Evolutionary conservation across 108 stramenopile species (phyloP).

Genomic region (Heterococcus sp.): DNA sequence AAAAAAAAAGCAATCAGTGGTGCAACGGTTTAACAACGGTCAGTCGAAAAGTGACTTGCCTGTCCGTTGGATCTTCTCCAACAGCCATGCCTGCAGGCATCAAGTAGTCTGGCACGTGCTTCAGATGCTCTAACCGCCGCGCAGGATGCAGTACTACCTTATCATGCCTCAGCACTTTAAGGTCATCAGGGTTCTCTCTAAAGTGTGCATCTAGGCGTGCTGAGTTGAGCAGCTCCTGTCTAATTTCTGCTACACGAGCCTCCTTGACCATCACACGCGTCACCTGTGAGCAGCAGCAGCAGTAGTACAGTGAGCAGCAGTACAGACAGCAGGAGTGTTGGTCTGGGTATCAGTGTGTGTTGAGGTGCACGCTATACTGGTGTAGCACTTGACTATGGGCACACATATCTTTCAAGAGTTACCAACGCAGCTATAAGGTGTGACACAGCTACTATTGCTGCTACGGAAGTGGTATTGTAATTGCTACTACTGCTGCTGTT

Average conservation of each 20-base stretch:
- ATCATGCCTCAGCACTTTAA: slow-evolving; percentile 53
- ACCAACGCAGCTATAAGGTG: background rate
- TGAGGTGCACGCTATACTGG: background rate
- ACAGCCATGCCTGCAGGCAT: slow-evolving; percentile 84
- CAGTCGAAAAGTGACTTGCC: background rate
- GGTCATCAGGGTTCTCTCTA: slow-evolving; percentile 75
- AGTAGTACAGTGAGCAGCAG: background rate
- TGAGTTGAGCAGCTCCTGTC: slow-evolving; percentile 88
- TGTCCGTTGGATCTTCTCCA: slow-evolving; percentile 60
- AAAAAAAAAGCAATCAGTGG: background rate
- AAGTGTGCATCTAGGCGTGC: slow-evolving; percentile 86
- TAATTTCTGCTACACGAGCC: slow-evolving; percentile 84
- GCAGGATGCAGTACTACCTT: slow-evolving; percentile 53
- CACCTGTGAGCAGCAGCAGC: slow-evolving; percentile 56
- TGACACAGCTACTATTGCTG: background rate
- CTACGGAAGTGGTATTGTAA: background rate
- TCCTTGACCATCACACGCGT: slow-evolving; percentile 78
- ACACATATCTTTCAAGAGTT: background rate
- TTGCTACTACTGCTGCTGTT: too few species aligned
- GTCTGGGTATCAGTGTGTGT: background rate
- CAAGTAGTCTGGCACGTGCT: slow-evolving; percentile 89
- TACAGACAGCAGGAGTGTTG: background rate
- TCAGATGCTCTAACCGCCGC: slow-evolving; percentile 46
- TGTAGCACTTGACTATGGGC: background rate
- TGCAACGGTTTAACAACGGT: too few species aligned